Evolutionary conservation across 768 basidiomycete genomes (phyloP).

Genomic region (Calocera cornea): DNA sequence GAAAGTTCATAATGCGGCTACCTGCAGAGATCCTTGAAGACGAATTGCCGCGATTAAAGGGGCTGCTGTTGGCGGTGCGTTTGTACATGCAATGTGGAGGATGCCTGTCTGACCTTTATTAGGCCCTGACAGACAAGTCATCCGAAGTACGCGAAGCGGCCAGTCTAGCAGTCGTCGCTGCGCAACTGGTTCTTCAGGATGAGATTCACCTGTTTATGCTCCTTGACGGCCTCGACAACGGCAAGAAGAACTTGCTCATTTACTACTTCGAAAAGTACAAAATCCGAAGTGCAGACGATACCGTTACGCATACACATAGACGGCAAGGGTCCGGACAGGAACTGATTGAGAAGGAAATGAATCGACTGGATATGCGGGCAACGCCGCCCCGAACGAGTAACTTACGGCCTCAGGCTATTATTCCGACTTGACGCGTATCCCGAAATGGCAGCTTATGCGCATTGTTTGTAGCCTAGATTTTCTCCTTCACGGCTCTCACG

Average conservation of each 20-base stretch:
- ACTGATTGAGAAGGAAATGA: slow-evolving; percentile 7
- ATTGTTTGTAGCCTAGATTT: not conserved
- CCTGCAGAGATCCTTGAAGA: slow-evolving; percentile 79
- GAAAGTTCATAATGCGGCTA: slow-evolving; percentile 67
- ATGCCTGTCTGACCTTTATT: slow-evolving; percentile 34
- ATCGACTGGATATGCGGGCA: not conserved
- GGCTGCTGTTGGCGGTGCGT: slow-evolving; percentile 54
- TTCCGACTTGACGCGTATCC: not conserved
- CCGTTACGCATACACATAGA: slow-evolving; percentile 14
- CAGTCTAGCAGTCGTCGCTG: slow-evolving; percentile 68
- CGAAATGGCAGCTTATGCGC: not conserved
- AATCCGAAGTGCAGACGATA: slow-evolving; percentile 37
- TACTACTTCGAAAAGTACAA: slow-evolving; percentile 84
- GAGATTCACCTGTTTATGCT: slow-evolving; percentile 72
- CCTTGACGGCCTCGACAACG: slow-evolving; percentile 69
- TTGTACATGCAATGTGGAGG: not conserved
- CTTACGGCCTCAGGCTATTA: not conserved
- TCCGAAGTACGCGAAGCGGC: slow-evolving; percentile 68
- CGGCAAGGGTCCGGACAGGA: slow-evolving; percentile 1
- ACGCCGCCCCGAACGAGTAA: not conserved
- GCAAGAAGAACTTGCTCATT: slow-evolving; percentile 80
- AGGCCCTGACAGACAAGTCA: slow-evolving; percentile 8
- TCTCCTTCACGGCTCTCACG: not conserved
- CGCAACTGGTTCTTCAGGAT: slow-evolving; percentile 68
- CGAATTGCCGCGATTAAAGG: slow-evolving; percentile 63